Evolutionary conservation across 352 stramenopile species (phyloP), one percentile per base, ranked within the genome.

Genomic region (Pythium aristosporum): DNA sequence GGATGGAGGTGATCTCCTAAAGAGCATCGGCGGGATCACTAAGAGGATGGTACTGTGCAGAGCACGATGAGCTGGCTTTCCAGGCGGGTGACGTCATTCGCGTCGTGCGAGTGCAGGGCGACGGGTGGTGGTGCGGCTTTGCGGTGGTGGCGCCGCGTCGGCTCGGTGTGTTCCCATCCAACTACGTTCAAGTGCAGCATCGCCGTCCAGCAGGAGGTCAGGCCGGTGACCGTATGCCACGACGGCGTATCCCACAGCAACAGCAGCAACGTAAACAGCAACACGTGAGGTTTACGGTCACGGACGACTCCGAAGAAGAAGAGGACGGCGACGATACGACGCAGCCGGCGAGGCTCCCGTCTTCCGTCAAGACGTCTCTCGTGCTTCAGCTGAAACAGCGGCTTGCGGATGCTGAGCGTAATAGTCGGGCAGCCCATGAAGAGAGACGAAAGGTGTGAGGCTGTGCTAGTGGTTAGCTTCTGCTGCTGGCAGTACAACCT

Each of bases 51-150:
- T 6, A 15, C 32, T 2, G 32, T 48, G 52, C 44, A 90, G 81
- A 87, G 47, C 43, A 43, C n/a, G 81, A 90, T 39, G 81, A 90
- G 55, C 64, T 90, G 16, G 59, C 57, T 3, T 82, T 90, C 51
- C 43, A 65, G 6, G 66, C 79, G 59, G 79, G 79, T 2, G 73
- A 87, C 16, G 56, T 67, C 15, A 52, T 90, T 18, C 71, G 74
- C 34, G 81, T 90, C 11, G 25, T 85, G 20, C 68, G 55, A 5
- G 68, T 87, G 30, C 81, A 88, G 39, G 75, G 82, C 13, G 81
- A 90, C 57, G 79, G 78, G 18, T 90, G 81, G 81, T 90, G 81
- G 81, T 61, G 68, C 5, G 81, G 79, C 8, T 85, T 77, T 53
- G 52, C 61, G 12, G 57, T 77, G 5, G 55, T 74, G 6, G 61